A percentile compares a stretch with the other conserved stretches of the same genome.
Evolutionary conservation across 345 rosid genomes (phyloP).

Genomic region (Syzygium aromaticum): DNA sequence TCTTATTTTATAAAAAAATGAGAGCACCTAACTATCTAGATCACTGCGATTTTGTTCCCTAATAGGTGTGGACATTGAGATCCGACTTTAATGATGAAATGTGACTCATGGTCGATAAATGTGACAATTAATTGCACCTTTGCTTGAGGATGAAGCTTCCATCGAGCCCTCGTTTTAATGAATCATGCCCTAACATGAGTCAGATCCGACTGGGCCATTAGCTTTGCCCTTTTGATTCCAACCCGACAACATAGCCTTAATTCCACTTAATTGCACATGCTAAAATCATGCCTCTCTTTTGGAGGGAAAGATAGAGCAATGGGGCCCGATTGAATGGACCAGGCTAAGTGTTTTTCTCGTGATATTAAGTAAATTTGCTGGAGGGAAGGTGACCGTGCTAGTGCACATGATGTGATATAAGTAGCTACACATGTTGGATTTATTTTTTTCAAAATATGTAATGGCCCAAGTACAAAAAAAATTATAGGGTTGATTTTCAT

Average conservation of each 20-base stretch:
- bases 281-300: background rate
- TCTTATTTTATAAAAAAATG: background rate
- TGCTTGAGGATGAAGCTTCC: background rate
- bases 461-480: background rate
- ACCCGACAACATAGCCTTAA: background rate
- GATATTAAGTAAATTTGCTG: background rate
- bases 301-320: background rate
- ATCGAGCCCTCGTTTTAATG: background rate
- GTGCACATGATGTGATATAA: background rate
- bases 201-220: background rate
- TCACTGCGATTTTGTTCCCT: background rate
- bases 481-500: background rate
- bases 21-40: background rate
- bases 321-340: background rate
- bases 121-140: background rate
- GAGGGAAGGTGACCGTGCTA: background rate
- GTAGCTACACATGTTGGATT: background rate
- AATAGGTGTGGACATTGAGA: background rate
- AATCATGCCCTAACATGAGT: background rate
- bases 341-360: background rate
- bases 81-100: background rate
- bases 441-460: background rate
- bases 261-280: background rate
- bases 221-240: background rate
- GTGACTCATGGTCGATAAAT: background rate